These are phyloP conservation scores for Didymellaceae sp. DNA, from an alignment of 2,329 filamentous ascomycete genomes.

Conservation along the genomic window DNA sequence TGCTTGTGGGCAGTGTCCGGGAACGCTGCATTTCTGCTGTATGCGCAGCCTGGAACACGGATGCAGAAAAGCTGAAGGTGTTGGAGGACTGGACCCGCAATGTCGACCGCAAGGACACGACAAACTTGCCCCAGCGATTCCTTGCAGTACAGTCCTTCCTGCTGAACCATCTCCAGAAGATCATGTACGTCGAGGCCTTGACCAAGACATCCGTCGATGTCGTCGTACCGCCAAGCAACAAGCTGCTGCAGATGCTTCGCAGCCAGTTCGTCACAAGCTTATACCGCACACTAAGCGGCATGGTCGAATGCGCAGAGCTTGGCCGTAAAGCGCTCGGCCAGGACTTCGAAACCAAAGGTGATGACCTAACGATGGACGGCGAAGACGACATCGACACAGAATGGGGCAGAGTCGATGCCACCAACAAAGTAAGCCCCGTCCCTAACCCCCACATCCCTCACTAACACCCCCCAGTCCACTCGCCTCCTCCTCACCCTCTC, in stretches of 20 bases:
- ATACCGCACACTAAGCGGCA: constrained; percentile 91
- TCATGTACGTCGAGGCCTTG: constrained; percentile 89
- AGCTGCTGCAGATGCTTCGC: constrained; percentile 87
- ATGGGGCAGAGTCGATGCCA: constrained; percentile 45
- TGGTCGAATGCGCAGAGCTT: constrained; percentile 95
- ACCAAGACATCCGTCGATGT: constrained; percentile 79
- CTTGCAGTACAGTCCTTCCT: constrained; percentile 83
- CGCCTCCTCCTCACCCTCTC: constrained; percentile 93
- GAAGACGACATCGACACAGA: constrained; percentile 35
- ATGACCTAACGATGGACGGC: constrained; percentile 52
- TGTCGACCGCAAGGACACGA: constrained; percentile 81
- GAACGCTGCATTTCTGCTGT: constrained; percentile 86
- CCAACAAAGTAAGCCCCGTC: constrained; percentile 38
- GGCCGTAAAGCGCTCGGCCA: constrained; percentile 68
- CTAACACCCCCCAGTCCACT: constrained; percentile 69
- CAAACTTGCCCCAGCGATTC: constrained; percentile 88
- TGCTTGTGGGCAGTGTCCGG: constrained; percentile 76
- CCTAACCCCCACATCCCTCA: neutral
- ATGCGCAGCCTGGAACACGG: constrained; percentile 89
- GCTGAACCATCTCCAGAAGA: constrained; percentile 88
- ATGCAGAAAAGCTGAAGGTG: constrained; percentile 89
- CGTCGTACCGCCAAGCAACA: constrained; percentile 82
- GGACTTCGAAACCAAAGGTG: constrained; percentile 60
- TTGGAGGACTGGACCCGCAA: constrained; percentile 93
- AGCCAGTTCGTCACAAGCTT: constrained; percentile 91